A percentile compares a stretch with the other conserved stretches of the same genome.
These are phyloP conservation scores for Pseudogymnoascus sp. DNA, from an alignment of 2,329 filamentous ascomycete species.

Conservation along the genomic window DNA sequence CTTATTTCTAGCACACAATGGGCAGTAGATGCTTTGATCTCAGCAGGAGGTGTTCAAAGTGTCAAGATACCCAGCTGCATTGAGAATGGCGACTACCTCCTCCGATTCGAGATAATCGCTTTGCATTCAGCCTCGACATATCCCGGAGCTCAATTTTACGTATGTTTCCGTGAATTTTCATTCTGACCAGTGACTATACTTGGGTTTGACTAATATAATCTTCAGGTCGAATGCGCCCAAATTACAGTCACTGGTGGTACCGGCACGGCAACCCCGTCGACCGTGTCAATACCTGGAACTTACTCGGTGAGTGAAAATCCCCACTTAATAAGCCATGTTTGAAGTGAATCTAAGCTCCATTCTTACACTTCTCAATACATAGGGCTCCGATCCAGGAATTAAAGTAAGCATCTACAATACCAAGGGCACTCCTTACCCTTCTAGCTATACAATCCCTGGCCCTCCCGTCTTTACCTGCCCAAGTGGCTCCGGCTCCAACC, in stretches of 20 bases:
- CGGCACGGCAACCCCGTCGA: conserved; percentile 34
- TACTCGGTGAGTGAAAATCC: conserved; percentile 34
- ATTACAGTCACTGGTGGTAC: conserved; percentile 40
- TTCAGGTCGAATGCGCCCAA: conserved; percentile 27
- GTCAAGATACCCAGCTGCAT: conserved; percentile 40
- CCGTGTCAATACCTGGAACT: conserved; percentile 41
- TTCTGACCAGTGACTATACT: background rate
- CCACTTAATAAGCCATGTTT: background rate
- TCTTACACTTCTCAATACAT: background rate
- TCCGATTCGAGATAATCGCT: conserved; percentile 44
- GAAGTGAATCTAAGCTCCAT: background rate
- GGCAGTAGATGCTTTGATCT: conserved; percentile 20
- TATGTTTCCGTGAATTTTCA: conserved; percentile 20
- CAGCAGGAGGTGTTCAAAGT: conserved; percentile 33
- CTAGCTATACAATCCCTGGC: conserved; percentile 37
- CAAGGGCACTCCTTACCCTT: conserved; percentile 31
- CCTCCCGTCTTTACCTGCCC: conserved; percentile 30
- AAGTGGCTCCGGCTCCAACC: background rate
- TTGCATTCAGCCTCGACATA: conserved; percentile 32
- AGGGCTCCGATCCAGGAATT: conserved; percentile 32
- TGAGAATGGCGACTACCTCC: conserved; percentile 46
- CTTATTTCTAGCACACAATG: conserved; percentile 17
- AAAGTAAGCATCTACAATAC: conserved; percentile 30
- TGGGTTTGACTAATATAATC: background rate
- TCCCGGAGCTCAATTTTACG: conserved; percentile 28